These are phyloP conservation scores for Colletotrichum tabaci DNA, from an alignment of 2,329 filamentous ascomycete genomes.

Conservation along the genomic window DNA sequence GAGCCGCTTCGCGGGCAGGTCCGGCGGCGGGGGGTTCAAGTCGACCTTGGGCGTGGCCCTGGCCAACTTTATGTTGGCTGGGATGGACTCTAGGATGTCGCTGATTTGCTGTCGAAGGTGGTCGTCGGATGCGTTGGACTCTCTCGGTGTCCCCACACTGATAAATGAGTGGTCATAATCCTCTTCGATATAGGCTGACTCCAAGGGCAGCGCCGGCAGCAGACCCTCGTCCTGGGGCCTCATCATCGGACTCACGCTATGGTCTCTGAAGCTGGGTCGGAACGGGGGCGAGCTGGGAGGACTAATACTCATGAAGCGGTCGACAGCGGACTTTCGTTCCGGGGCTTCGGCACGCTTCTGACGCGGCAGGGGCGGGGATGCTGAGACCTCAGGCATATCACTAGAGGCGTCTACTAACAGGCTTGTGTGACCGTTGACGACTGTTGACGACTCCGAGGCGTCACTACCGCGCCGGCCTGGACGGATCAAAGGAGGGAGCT, in stretches of 20 bases:
- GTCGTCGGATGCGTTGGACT: constrained; percentile 68
- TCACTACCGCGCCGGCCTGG: constrained; percentile 51
- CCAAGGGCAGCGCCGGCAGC: constrained; percentile 57
- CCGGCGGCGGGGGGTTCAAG: constrained; percentile 72
- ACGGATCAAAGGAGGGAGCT: constrained; percentile 55
- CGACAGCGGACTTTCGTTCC: constrained; percentile 15
- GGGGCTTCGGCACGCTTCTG: constrained; percentile 43
- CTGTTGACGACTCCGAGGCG: constrained; percentile 55
- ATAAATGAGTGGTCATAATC: constrained; percentile 61
- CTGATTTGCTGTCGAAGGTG: constrained; percentile 86
- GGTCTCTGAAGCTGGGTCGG: constrained; percentile 23
- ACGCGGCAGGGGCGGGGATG: constrained; percentile 59
- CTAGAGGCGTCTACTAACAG: constrained; percentile 59
- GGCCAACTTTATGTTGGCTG: constrained; percentile 83
- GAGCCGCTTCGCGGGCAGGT: constrained; percentile 66
- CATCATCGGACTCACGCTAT: constrained; percentile 35
- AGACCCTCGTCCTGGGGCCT: constrained; percentile 38
- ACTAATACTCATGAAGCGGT: constrained; percentile 56
- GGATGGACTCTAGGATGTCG: constrained; percentile 82
- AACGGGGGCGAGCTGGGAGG: constrained; percentile 65
- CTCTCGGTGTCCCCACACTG: constrained; percentile 53
- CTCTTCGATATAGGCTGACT: constrained; percentile 63
- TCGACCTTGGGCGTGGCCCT: constrained; percentile 63
- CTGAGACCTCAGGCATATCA: constrained; percentile 60
- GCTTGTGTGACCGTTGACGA: constrained; percentile 55